Conservation (phyloP, 768 basidiomycete species). For the Xerocomellus chrysenteron region DNA sequence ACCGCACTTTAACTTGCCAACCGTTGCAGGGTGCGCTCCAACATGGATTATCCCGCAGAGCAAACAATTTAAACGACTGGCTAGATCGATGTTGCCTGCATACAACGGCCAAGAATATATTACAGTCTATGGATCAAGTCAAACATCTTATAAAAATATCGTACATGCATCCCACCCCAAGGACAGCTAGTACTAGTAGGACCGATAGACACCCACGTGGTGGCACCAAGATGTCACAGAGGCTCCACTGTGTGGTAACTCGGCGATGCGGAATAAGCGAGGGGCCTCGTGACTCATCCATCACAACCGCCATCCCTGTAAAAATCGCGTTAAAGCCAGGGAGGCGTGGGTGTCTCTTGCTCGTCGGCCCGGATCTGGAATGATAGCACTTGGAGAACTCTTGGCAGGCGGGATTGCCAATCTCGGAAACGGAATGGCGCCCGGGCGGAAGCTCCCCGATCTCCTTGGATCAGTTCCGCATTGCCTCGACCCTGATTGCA, state of each 20-base stretch:
- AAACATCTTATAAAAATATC: neutral
- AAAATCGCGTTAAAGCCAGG: neutral
- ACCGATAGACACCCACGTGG: too few species aligned
- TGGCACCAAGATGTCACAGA: neutral
- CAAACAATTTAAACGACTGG: too few species aligned
- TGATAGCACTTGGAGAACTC: neutral
- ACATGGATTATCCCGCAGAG: too few species aligned
- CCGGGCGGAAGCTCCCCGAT: neutral
- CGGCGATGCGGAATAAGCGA: neutral
- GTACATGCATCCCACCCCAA: neutral
- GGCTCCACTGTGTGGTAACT: neutral
- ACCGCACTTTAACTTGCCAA: neutral
- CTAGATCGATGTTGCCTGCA: too few species aligned
- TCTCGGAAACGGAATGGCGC: neutral
- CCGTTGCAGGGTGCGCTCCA: slow-evolving; percentile 11
- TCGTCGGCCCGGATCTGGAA: neutral
- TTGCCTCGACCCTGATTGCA: neutral
- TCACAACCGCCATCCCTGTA: neutral
- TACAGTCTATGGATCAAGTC: neutral
- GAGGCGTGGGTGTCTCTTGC: neutral
- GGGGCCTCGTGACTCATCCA: neutral
- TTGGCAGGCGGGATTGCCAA: neutral
- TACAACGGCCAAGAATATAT: too few species aligned
- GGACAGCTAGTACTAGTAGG: too few species aligned
- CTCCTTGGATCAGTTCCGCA: neutral